Percentiles rank a stretch among this genome's conserved stretches.
phyloP scores from a whole-genome alignment of 495 filamentous ascomycete genomes.

The Amorphotheca resinae region DNA sequence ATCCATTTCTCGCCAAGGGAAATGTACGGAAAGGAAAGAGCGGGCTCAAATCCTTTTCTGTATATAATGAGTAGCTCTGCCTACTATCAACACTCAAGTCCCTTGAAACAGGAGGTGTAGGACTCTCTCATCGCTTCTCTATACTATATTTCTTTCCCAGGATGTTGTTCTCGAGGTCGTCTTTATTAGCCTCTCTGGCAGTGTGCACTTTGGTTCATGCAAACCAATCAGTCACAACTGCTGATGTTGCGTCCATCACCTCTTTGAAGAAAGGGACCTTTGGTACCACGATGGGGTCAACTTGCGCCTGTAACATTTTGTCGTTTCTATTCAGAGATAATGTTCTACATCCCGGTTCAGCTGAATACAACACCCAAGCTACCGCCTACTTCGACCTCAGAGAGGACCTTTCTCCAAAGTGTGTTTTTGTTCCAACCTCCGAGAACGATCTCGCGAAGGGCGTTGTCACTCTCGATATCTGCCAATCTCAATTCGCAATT shows the following conservation, averaged over 20 bases:
- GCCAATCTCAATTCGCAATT: constrained; percentile 23
- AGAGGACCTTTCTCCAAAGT: constrained; percentile 21
- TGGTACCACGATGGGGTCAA: not conserved
- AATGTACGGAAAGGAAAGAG: no score
- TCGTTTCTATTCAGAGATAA: not conserved
- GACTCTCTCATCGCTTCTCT: no score
- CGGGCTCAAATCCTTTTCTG: no score
- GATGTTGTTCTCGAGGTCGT: constrained; percentile 9
- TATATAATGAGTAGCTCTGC: no score
- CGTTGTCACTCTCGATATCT: not conserved
- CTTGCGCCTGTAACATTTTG: not conserved
- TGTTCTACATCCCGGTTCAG: not conserved
- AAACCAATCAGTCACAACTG: not conserved
- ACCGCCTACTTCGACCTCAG: constrained; percentile 14
- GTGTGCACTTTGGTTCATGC: not conserved
- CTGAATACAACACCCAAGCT: not conserved
- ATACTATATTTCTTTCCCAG: no score
- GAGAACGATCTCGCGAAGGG: not conserved
- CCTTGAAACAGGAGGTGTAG: no score
- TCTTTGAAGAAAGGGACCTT: not conserved
- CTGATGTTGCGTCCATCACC: not conserved
- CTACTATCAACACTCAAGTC: no score
- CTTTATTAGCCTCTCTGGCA: constrained; percentile 2
- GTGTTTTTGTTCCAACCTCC: constrained; percentile 18
- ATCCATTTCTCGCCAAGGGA: no score